Evolutionary conservation across 306 rosid species (phyloP).

Genomic region (Malus sylvestris): DNA sequence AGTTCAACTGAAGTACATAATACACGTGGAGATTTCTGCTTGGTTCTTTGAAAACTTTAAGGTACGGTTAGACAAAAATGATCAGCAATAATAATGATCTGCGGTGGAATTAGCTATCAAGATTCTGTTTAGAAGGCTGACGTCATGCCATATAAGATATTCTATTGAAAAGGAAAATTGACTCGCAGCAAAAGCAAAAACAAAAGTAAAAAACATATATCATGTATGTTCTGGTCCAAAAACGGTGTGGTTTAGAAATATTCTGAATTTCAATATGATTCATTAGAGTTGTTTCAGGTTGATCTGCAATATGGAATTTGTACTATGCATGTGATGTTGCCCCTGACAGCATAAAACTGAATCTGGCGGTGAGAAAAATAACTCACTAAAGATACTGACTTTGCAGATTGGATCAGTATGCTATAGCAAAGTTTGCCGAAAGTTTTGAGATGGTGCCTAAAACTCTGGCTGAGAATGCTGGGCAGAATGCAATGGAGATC

Average conservation of each 20-base stretch:
- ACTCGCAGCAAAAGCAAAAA: neutral
- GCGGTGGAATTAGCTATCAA: neutral
- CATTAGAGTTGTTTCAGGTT: neutral
- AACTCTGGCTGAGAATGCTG: conserved; percentile 94
- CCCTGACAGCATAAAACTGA: neutral
- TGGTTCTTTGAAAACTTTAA: neutral
- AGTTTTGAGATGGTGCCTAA: conserved; percentile 92
- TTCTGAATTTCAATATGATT: neutral
- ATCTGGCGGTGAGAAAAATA: neutral
- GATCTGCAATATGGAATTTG: neutral
- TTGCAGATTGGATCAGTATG: conserved; percentile 97
- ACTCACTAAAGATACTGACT: neutral
- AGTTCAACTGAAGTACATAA: neutral
- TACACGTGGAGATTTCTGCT: neutral
- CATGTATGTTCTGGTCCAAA: neutral
- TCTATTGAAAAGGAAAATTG: neutral
- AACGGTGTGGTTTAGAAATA: neutral
- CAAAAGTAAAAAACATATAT: neutral
- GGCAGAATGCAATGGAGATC: conserved; percentile 91
- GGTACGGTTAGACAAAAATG: neutral
- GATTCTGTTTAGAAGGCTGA: neutral
- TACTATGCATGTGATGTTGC: neutral
- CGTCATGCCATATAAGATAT: too few relatives aligned
- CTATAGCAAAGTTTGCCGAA: conserved; percentile 92
- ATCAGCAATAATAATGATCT: neutral